A percentile compares a stretch with the other conserved stretches of the same genome.
Evolutionary conservation across 2,329 filamentous ascomycete genomes (phyloP).

Genomic region (Drechslerella coelobrocha): DNA sequence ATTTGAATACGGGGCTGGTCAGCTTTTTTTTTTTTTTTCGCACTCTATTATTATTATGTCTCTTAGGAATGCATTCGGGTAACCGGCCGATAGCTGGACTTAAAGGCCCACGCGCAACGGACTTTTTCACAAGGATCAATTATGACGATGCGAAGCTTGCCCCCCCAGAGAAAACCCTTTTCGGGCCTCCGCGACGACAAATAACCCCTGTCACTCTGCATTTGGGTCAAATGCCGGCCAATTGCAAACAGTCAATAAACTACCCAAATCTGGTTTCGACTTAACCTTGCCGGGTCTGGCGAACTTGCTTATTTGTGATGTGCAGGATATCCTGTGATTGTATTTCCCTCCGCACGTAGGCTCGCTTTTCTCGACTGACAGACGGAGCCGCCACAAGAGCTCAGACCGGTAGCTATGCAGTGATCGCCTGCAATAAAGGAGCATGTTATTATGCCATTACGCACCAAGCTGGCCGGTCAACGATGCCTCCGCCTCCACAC

Average conservation of each 20-base stretch:
- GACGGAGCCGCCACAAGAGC: too few species aligned
- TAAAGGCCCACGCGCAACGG: neutral
- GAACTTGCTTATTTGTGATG: neutral
- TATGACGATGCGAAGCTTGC: constrained; percentile 6
- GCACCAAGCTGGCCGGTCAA: too few species aligned
- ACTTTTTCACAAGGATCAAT: neutral
- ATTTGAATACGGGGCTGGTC: neutral
- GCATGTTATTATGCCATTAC: neutral
- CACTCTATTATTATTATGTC: neutral
- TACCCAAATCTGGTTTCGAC: neutral
- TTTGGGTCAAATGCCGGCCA: neutral
- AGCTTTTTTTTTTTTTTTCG: too few species aligned
- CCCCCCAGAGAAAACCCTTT: neutral
- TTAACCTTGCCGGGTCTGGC: neutral
- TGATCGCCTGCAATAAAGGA: neutral
- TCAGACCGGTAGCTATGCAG: neutral
- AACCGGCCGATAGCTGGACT: constrained; percentile 22
- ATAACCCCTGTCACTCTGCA: neutral
- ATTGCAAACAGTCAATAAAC: neutral
- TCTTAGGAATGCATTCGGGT: constrained; percentile 21
- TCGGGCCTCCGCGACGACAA: constrained; percentile 8
- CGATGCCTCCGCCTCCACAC: neutral
- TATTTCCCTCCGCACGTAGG: too few species aligned
- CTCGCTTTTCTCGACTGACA: too few species aligned
- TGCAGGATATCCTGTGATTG: too few species aligned